Conservation (phyloP, 495 filamentous ascomycete species). For the Sabuloglossum arenarium region DNA sequence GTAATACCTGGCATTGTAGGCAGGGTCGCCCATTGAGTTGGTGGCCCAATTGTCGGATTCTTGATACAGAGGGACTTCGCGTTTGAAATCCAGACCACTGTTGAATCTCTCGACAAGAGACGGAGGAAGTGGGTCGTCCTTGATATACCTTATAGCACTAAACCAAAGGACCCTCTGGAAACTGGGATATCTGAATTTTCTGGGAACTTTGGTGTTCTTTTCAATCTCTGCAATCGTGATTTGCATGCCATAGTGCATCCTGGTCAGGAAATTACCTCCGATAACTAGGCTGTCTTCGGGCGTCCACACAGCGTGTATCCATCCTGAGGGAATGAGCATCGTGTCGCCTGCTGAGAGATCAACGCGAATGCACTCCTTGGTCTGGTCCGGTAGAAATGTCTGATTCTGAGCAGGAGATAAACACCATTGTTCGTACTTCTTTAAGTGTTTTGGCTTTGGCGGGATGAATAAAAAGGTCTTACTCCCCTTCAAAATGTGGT, state of each 20-base stretch:
- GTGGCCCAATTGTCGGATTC: slow-evolving; percentile 34
- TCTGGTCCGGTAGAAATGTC: slow-evolving; percentile 44
- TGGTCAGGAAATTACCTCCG: slow-evolving; percentile 55
- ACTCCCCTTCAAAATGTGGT: slow-evolving; percentile 54
- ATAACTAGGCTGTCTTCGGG: slow-evolving; percentile 57
- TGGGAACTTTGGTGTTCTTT: slow-evolving; percentile 47
- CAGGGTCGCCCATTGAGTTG: slow-evolving; percentile 19
- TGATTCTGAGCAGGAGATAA: slow-evolving; percentile 50
- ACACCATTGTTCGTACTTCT: slow-evolving; percentile 63
- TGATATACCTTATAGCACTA: slow-evolving; percentile 41
- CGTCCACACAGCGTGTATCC: slow-evolving; percentile 70
- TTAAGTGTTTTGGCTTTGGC: slow-evolving; percentile 51
- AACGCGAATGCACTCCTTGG: slow-evolving; percentile 54
- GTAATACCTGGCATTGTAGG: slow-evolving; percentile 43
- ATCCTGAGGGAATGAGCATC: slow-evolving; percentile 60
- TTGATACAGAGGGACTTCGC: slow-evolving; percentile 32
- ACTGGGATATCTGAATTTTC: slow-evolving; percentile 50
- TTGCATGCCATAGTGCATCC: slow-evolving; percentile 50
- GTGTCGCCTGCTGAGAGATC: slow-evolving; percentile 55
- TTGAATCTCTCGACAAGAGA: slow-evolving; percentile 34
- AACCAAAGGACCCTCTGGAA: slow-evolving; percentile 65
- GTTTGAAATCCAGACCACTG: slow-evolving; percentile 32
- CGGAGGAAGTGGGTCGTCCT: slow-evolving; percentile 41
- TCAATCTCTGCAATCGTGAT: slow-evolving; percentile 50
- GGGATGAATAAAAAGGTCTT: slow-evolving; percentile 68